A percentile compares a stretch with the other conserved stretches of the same genome.
phyloP scores from a whole-genome alignment of 768 basidiomycete species.

The Mycena kentingensis region DNA sequence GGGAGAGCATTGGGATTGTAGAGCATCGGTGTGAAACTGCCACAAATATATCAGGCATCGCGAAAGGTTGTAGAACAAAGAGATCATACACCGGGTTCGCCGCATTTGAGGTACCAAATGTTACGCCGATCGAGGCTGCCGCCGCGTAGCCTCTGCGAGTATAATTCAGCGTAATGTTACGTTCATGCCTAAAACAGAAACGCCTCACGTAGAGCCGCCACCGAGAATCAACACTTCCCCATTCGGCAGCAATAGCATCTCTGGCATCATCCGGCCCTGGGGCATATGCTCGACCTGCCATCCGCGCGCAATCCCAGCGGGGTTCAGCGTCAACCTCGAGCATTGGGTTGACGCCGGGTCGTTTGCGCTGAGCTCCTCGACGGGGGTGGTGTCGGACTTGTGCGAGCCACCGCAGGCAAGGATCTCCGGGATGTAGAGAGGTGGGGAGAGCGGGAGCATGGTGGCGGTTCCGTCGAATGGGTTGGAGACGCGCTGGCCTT shows the following conservation, averaged over 20 bases:
- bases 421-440: constrained; percentile 36
- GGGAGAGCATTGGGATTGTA: constrained; percentile 40
- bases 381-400: constrained; percentile 32
- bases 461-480: constrained; percentile 57
- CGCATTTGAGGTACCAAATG: constrained; percentile 47
- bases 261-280: constrained; percentile 58
- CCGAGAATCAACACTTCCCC: constrained; percentile 54
- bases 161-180: too few species aligned
- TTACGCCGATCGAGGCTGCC: constrained; percentile 28
- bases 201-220: constrained; percentile 47
- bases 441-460: constrained; percentile 28
- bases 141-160: constrained; percentile 31
- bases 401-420: constrained; percentile 37
- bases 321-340: constrained; percentile 50
- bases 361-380: constrained; percentile 53
- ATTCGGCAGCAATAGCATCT: constrained; percentile 56
- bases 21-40: constrained; percentile 35
- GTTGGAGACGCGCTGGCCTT: constrained; percentile 54
- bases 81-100: constrained; percentile 42
- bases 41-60: neutral
- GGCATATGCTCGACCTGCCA: constrained; percentile 51
- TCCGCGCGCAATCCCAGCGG: constrained; percentile 47
- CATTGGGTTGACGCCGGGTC: constrained; percentile 44
- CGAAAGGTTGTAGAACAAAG: constrained; percentile 22
- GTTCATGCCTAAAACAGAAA: too few species aligned